Evolutionary conservation across 225 moss, liverwort and hornwort species (phyloP), one percentile per base, ranked within the genome.

Genomic region (Pseudisothecium myosuroides): DNA sequence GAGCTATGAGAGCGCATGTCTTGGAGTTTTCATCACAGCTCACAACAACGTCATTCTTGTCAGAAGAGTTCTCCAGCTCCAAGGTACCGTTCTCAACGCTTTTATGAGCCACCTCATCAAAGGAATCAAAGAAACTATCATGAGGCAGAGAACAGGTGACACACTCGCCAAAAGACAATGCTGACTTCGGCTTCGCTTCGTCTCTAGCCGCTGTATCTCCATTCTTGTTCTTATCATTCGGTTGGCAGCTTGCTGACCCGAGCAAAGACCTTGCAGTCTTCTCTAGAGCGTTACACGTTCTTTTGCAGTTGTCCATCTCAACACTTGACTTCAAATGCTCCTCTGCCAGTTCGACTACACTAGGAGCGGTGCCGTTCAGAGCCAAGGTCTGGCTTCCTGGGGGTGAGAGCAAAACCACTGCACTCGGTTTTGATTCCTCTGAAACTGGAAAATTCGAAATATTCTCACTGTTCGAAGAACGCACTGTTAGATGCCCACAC

Each of bases 71-170:
- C 66, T 91, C 90, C 90, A 87, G 72, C 84, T 88, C 92, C 39
- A 89, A 62, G 56, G 68, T 81, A 58, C 83, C 89, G 67, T 86
- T 86, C 52, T 90, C 92, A 81, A 64, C 64, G 80, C 75, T 90
- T 84, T 88, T 94, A 36, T 71, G 65, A 76, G 76, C 58, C 66
- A 83, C 87, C 65, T 94, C 94, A 65, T 94, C 94, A 49, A 93
- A 92, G 37, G 94, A 93, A 93, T 94, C 93, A 54, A 94, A 94
- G 86, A 94, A 94, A 87, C 92, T 92, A 87, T 94, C 94, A 91
- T 92, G 91, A 63, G 94, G 92, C 83, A 91, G 74, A 82, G 89
- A 93, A 85, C 93, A 94, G 77, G 94, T 94, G 64, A 94, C 91
- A 90, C 94, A 94, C 83, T 94, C 91, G 54, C 90, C 90, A 83